Evolutionary conservation across 805 yeast genomes (phyloP), one percentile per base, ranked within the genome.

Genomic region (Candida germanica): DNA sequence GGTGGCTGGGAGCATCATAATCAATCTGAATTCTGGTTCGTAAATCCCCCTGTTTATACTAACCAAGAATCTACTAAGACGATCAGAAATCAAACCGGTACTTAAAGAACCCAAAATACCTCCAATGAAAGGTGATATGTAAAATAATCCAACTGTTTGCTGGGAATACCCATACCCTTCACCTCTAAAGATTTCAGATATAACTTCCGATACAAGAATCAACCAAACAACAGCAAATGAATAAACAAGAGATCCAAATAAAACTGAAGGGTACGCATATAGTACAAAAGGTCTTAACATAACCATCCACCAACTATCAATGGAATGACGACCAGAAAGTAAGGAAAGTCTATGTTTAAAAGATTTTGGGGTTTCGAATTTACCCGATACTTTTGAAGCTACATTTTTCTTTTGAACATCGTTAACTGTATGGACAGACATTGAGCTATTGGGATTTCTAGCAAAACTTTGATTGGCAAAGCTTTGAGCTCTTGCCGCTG

Each of bases 171-270:
- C 53, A 53, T 76, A 75, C 11, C 16, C 25, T 6, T 49, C 53
- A 10, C 49, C 44, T 2, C 63, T 48, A 49, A 78, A 79, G 11
- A 78, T 71, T 3, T 67, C 61, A 2, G 78, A 63, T 23, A 79
- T 66, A 0, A 77, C 65, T 47, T 78, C 83, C 2, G 81, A 74
- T 30, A 79, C 71, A 20, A 77, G 73, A 50, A 79, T 77, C 30
- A 79, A 67, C 83, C 83, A 79, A 13, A 78, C 80, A 14, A 79
- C 80, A 11, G 81, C 75, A 35, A 78, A 59, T 0, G 79, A 60
- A 49, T 79, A 78, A 3, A 75, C 51, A 6, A 78, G 48, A 1
- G 81, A 59, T 0, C 79, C 72, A 48, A 66, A 79, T 4, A 74
- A 48, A 12, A 79, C 59, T 1, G 74, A 58, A 0, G 83, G 82